Evolutionary conservation across 352 stramenopile species (phyloP), one percentile per base, ranked within the genome.

Genomic region (Globisporangium viniferum): DNA sequence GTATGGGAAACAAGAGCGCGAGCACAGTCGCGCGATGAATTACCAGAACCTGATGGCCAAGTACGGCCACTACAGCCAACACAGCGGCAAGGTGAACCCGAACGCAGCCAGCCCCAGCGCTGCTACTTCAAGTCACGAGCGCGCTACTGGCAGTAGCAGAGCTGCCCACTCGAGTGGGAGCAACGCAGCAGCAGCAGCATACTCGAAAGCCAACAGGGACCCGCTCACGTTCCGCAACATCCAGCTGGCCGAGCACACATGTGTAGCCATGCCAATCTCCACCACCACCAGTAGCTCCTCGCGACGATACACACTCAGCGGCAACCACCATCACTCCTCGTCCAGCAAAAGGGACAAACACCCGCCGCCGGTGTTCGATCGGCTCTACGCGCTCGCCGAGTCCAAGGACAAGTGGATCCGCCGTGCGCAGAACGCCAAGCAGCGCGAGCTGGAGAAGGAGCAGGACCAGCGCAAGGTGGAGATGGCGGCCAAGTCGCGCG

Each of bases 1-100:
- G 7, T 53, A 46, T 1, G 66, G 77, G 27, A 62, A 67, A 5
- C 48, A 73, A 24, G 74, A 80, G 63, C 73, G 78, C 49, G 82
- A 92, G 62, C 73, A 84, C 46, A 64, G 82, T 55, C 81, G 83
- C 9, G 85, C 92, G 64, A 77, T 75, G 66, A 89, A 73, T 56
- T 94, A 93, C 73, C 89, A 90, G 55, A 79, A 74, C 59, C 73
- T 94, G 24, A 81, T 91, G 74, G 82, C 85, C 59, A 89, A 89
- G 56, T 94, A 92, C 71, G 84, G 82, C 1, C 82, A 91, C 62
- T 89, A 90, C 66, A 86, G 78, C 5, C 82, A 85, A 46, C 81
- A 90, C 73, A 90, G 72, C 66, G 83, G 74, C 60, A 89, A 88
- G 41, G 76, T 89, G 22, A 74, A 89, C 46, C 75, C 77, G 8